phyloP scores from a whole-genome alignment of 208 protist genomes.

The Acanthamoeba triangularis region DNA sequence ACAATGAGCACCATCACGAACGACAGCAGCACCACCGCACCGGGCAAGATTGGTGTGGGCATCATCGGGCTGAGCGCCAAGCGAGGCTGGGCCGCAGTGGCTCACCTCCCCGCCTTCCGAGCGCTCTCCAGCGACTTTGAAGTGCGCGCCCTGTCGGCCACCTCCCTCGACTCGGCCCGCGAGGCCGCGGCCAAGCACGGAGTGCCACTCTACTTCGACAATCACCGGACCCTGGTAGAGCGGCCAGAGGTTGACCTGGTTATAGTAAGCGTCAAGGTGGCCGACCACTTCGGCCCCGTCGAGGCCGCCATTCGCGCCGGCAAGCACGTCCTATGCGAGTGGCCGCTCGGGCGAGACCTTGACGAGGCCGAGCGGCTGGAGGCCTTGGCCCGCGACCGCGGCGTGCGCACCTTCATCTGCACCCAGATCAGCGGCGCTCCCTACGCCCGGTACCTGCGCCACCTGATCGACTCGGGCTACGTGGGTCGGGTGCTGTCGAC shows the following conservation, averaged over 20 bases:
- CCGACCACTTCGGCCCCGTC: neutral
- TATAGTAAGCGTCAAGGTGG: conserved; percentile 16
- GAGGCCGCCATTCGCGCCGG: neutral
- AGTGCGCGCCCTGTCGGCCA: conserved; percentile 9
- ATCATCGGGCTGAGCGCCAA: conserved; percentile 41
- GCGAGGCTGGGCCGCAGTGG: neutral
- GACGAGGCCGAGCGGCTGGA: neutral
- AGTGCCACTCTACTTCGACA: conserved; percentile 9
- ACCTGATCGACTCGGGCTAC: conserved; percentile 34
- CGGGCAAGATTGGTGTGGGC: conserved; percentile 21
- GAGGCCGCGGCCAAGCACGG: conserved; percentile 13
- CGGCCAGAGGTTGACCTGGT: conserved; percentile 21
- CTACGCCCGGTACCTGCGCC: conserved; percentile 2
- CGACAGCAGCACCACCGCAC: neutral
- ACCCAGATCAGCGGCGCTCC: neutral
- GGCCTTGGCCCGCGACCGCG: neutral
- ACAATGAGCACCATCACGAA: neutral
- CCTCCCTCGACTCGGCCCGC: neutral
- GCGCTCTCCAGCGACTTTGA: neutral
- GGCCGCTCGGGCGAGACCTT: neutral
- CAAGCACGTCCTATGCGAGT: conserved; percentile 64
- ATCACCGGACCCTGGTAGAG: neutral
- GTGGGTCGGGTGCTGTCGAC: neutral
- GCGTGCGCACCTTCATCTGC: conserved; percentile 17
- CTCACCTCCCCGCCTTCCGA: neutral